Conservation (phyloP, 148 eudicot genomes). For the Vaccinium macrocarpon region DNA sequence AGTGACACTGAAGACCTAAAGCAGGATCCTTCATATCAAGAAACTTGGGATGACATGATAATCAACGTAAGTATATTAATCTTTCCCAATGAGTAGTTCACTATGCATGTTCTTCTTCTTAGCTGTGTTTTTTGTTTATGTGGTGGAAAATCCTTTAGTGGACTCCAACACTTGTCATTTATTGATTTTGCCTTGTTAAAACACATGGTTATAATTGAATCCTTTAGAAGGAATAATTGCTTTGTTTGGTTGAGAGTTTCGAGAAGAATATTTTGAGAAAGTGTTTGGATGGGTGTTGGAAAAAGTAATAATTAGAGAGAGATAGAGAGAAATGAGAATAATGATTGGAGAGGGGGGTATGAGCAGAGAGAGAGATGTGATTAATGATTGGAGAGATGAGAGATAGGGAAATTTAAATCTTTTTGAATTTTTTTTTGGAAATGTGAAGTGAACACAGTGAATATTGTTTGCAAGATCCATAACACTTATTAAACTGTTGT, state of each 20-base stretch:
- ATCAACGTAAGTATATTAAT: slow-evolving; percentile 57
- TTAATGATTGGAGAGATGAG: too few species aligned
- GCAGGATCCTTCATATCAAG: slow-evolving; percentile 81
- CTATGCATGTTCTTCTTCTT: neutral
- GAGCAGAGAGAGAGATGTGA: too few species aligned
- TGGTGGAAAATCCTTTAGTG: neutral
- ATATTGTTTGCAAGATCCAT: neutral
- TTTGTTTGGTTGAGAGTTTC: too few species aligned
- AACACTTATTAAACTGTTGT: neutral
- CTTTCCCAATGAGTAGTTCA: neutral
- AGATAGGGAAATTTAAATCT: too few species aligned
- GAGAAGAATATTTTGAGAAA: too few species aligned
- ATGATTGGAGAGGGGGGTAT: too few species aligned
- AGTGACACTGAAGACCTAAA: slow-evolving; percentile 98
- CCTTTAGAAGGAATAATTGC: slow-evolving; percentile 1
- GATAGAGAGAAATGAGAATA: too few species aligned
- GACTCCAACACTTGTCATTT: neutral
- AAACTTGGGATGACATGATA: slow-evolving; percentile 99
- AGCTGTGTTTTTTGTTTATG: neutral
- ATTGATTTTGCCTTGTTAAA: neutral
- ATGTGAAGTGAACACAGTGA: too few species aligned
- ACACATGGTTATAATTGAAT: neutral
- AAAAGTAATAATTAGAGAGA: too few species aligned
- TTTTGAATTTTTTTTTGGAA: too few species aligned
- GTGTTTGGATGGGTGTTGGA: too few species aligned